These are phyloP conservation scores for Penicillium sp. DNA, from an alignment of 2,329 filamentous ascomycete species.

Conservation along the genomic window DNA sequence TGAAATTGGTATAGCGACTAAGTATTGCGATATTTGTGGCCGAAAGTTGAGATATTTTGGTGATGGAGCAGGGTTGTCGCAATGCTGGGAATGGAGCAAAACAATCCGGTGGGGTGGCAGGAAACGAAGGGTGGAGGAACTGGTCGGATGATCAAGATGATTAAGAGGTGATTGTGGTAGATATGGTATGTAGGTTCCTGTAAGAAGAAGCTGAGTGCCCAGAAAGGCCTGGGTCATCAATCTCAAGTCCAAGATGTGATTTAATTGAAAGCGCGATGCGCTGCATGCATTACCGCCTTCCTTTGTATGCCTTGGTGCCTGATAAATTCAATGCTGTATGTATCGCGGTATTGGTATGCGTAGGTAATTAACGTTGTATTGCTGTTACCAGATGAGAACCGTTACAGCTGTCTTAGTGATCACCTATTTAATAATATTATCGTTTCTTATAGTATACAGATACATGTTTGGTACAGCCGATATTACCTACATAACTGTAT, in stretches of 20 bases:
- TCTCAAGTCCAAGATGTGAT: slow-evolving; percentile 11
- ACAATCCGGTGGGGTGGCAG: background rate
- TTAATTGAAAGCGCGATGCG: slow-evolving; percentile 20
- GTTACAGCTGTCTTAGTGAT: too few relatives aligned
- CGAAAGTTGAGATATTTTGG: background rate
- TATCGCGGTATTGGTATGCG: background rate
- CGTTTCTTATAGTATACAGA: too few relatives aligned
- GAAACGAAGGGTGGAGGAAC: background rate
- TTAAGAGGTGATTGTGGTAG: background rate
- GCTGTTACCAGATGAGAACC: background rate
- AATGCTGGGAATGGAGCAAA: slow-evolving; percentile 7
- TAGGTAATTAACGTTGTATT: background rate
- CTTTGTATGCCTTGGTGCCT: slow-evolving; percentile 2
- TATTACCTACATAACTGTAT: background rate
- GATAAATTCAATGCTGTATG: slow-evolving; percentile 6
- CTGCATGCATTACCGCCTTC: slow-evolving; percentile 16
- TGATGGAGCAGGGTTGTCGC: slow-evolving; percentile 9
- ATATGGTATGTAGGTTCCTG: background rate
- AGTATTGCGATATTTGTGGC: background rate
- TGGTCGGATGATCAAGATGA: background rate
- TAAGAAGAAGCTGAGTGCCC: background rate
- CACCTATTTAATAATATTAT: too few relatives aligned
- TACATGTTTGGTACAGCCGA: too few relatives aligned
- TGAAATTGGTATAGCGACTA: background rate
- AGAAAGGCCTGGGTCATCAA: slow-evolving; percentile 6